Base-by-base conservation (phyloP, 441 rosid genomes). In the Hura crepitans region DNA sequence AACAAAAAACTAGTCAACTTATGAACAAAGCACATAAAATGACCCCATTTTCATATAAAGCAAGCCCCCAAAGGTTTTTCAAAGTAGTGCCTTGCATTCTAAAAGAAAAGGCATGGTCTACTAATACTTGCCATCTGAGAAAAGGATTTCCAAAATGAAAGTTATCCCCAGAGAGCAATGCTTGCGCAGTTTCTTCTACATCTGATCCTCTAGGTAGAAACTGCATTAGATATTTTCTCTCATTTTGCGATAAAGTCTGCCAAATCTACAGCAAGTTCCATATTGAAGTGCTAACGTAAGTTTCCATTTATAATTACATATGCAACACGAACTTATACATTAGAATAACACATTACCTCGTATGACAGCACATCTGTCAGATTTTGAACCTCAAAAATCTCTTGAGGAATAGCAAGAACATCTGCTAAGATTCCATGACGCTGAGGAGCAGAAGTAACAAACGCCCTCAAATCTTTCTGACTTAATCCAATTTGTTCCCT, bases 111-210 rank as follows among this genome's bases (percentile, higher is more conserved):
- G 5, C 17, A 68, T 61, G 61, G 62, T 35, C 70, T 20, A 74
- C 33, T 54, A 61, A 66, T 64, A 81, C 97, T 85, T 74, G 78
- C 99, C 99, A 95, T 79, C 84, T 83, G 70, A 84, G 79, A 66
- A 76, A 83, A 76, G 92, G 96, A 83, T 85, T 95, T 75, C 97
- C 98, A 75, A 95, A 92, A 73, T 88, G 89, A 60, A 92, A 85
- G 85, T 85, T 88, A 27, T 90, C 90, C 74, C 95, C 97, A 23
- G 80, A 81, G 79, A 90, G 84, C 85, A 95, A 78, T 64, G 84
- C 72, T 72, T 84, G 82, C 71, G 89, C 85, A 70, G 81, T 81
- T 74, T 89, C 82, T 72, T 86, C 93, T 42, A 77, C 75, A 63
- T 82, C 90, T 65, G 78, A 63, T 71, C 84, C 97, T 54, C 70